Conservation (phyloP, 2,329 filamentous ascomycete genomes). For the Ceratocystis diversiconidia region DNA sequence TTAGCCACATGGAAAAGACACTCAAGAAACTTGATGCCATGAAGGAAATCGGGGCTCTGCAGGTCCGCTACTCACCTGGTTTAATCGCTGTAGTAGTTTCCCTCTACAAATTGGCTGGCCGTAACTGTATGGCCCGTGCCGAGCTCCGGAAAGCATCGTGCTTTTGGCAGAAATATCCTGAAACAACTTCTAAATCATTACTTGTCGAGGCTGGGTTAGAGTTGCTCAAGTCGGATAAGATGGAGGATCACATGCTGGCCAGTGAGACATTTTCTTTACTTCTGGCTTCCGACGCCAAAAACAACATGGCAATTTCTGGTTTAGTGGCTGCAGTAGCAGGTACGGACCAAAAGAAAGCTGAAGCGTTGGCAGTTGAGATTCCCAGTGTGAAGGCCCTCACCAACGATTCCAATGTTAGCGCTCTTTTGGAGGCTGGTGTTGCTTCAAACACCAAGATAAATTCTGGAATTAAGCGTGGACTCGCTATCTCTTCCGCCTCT, state of each 20-base stretch:
- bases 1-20: slow-evolving; percentile 61
- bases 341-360: slow-evolving; percentile 40
- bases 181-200: slow-evolving; percentile 41
- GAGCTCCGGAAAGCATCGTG: slow-evolving; percentile 67
- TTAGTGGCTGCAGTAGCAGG: slow-evolving; percentile 71
- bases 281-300: slow-evolving; percentile 47
- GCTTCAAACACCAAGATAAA: slow-evolving; percentile 26
- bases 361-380: slow-evolving; percentile 41
- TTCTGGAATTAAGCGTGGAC: slow-evolving; percentile 35
- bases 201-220: slow-evolving; percentile 71
- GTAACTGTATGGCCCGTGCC: slow-evolving; percentile 53
- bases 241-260: slow-evolving; percentile 54
- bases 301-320: slow-evolving; percentile 61
- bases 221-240: slow-evolving; percentile 59
- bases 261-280: slow-evolving; percentile 67
- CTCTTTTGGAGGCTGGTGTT: slow-evolving; percentile 54
- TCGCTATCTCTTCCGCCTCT: slow-evolving; percentile 23
- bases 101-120: slow-evolving; percentile 62
- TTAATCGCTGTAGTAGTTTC: slow-evolving; percentile 67
- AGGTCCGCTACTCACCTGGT: slow-evolving; percentile 70
- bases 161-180: slow-evolving; percentile 58
- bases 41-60: slow-evolving; percentile 39
- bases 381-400: slow-evolving; percentile 49
- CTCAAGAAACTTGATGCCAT: slow-evolving; percentile 56
- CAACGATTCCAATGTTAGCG: slow-evolving; percentile 43